Evolutionary conservation across 2,329 filamentous ascomycete genomes (phyloP), one percentile per base, ranked within the genome.

Genomic region (Colletotrichum truncatum): DNA sequence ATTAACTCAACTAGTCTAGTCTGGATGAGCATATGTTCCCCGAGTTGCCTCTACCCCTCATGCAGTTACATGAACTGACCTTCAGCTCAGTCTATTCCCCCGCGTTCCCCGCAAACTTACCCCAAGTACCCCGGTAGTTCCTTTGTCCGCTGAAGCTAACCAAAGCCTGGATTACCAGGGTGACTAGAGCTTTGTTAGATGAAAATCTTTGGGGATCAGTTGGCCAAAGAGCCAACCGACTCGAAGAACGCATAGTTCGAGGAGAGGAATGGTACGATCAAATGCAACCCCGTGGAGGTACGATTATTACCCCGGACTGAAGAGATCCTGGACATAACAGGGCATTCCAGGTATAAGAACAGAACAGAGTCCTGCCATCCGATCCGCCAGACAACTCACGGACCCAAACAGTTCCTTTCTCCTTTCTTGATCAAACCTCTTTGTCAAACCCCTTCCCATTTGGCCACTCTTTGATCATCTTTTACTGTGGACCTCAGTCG

Each of bases 61-160:
- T 23, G 39, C 21, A 39, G 12, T 18, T 38, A 23, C 28, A 12
- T 18, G n/a, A 56, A 46, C 23, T 14, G 32, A 56, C 30, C 16
- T 56, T 10, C 16, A 41, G 32, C 26, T 30, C 25, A 32, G 34
- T 4, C 16, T 14, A 48, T 39, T 41, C 41, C 51, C 49, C 58
- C 49, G 41, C 58, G 28, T 56, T 34, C 51, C 59, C 52, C 52
- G 51, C 51, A 49, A 32, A 18, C n/a, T 21, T 57, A 63, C 32
- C 52, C 52, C 52, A 63, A 57, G 34, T 14, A 16, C 51, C 59
- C 59, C 52, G 59, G 59, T 43, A n/a, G 18, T 57, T 23, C 34
- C 43, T 56, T 57, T 56, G 59, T 63, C 59, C 59, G 52, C 52
- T 43, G 32, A 26, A 14, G 43, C 41, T 30, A 38, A 39, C 38